Conservation (phyloP, 106 monocot species). For the Dioscorea alata region DNA sequence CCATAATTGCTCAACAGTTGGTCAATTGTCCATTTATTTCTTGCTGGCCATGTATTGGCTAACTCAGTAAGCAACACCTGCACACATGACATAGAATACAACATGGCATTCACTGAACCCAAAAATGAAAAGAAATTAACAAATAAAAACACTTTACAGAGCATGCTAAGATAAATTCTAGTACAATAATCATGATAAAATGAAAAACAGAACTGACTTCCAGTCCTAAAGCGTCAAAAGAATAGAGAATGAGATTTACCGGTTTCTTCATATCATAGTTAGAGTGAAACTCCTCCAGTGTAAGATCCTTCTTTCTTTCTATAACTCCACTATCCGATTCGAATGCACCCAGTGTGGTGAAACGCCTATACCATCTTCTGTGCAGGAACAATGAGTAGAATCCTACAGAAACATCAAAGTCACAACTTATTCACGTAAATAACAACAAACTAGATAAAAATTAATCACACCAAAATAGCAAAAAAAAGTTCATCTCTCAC, state of each 20-base stretch:
- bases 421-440: background rate
- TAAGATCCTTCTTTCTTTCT: conserved; percentile 57
- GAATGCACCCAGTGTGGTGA: conserved; percentile 63
- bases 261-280: conserved; percentile 66
- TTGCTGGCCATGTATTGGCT: conserved; percentile 78
- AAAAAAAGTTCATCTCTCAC: conserved; percentile 22
- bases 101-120: no score
- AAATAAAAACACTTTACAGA: no score
- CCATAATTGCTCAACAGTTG: conserved; percentile 59
- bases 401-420: conserved; percentile 40
- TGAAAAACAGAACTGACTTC: no score
- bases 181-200: no score
- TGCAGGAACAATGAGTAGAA: conserved; percentile 81
- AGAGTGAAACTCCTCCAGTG: conserved; percentile 49
- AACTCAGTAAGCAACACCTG: conserved; percentile 90
- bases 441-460: background rate
- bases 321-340: conserved; percentile 42
- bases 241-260: conserved; percentile 25
- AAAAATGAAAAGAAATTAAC: no score
- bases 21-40: conserved; percentile 69
- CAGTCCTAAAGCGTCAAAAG: no score
- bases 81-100: background rate
- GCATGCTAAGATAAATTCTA: no score
- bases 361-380: conserved; percentile 90
- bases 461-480: conserved; percentile 1